Base-by-base conservation (phyloP, 2,329 filamentous ascomycete species). In the Thelonectria rubi region DNA sequence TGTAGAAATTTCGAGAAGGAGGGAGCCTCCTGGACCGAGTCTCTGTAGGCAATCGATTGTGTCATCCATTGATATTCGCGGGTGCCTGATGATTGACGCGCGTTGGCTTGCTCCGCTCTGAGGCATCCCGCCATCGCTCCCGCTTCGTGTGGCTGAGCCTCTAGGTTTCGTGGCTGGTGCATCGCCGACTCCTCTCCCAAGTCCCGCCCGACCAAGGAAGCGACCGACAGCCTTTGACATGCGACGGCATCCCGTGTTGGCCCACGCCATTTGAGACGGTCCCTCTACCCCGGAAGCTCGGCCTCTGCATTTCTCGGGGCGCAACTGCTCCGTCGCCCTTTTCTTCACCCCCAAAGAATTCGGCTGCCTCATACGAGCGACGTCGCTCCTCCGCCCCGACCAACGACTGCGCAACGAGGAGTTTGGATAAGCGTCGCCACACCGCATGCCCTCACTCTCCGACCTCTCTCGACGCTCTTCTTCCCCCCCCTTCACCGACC, bases 221-320 rank as follows among this genome's bases (percentile, higher is more conserved):
- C 64, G 39, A 37, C 47, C 43, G 30, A 56, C 18, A 53, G 64
- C 62, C 46, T 69, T n/a, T 65, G 68, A 70, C 69, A 67, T 69
- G 67, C 67, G 64, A 68, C 69, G 62, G 63, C 67, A 55, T 70
- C 64, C 63, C 60, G 67, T 70, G 62, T 65, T 70, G 58, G 60
- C 58, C 65, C 61, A 66, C 69, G 67, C 69, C 56, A 70, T 69
- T 66, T 67, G 60, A 71, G 64, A 70, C 65, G 62, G 69, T 63
- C 62, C 51, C 56, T 68, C 64, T 66, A 63, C 64, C 65, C 66
- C 67, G 69, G 65, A 71, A 69, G 69, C 69, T 69, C 69, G 69
- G 69, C 68, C 65, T 62, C 48, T 59, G 62, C 67, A 65, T 64
- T 69, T 60, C 55, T 58, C 58, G 53, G 55, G 47, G 56, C 53